These are phyloP conservation scores for Pestalotiopsis sp. DNA, from an alignment of 2,329 filamentous ascomycete species.

Conservation along the genomic window DNA sequence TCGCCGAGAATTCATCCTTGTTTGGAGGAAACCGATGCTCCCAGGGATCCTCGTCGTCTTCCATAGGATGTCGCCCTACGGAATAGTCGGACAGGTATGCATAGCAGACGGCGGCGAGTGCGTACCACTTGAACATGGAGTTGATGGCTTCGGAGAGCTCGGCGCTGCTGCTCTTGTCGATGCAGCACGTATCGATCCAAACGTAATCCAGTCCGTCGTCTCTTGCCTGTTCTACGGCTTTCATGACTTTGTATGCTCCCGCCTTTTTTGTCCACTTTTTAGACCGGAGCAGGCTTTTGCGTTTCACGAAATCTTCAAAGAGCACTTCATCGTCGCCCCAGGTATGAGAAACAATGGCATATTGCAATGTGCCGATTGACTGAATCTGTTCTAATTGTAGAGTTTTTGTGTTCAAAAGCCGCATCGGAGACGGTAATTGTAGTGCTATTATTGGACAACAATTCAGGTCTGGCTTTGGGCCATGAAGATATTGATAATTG, in stretches of 20 bases:
- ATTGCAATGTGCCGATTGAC: not conserved
- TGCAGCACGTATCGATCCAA: conserved; percentile 7
- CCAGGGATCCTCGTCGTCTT: not conserved
- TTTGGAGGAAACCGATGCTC: not conserved
- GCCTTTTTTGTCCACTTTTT: not conserved
- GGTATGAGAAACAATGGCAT: conserved; percentile 6
- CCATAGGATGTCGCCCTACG: not conserved
- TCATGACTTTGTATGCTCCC: not conserved
- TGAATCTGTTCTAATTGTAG: not conserved
- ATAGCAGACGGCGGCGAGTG: not conserved
- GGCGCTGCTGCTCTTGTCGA: conserved; percentile 2
- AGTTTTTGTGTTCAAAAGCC: not conserved
- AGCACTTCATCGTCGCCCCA: conserved; percentile 1
- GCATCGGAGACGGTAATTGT: not conserved
- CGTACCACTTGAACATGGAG: conserved; percentile 7
- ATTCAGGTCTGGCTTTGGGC: too few relatives aligned
- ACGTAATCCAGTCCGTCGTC: not conserved
- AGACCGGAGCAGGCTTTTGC: not conserved
- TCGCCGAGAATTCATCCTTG: not conserved
- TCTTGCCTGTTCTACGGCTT: not conserved
- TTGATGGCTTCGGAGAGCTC: conserved; percentile 5
- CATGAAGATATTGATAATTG: too few relatives aligned
- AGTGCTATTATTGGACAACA: not conserved
- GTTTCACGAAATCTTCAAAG: not conserved
- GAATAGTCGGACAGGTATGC: not conserved